phyloP scores from a whole-genome alignment of 106 monocot species.

The Acorus calamus region DNA sequence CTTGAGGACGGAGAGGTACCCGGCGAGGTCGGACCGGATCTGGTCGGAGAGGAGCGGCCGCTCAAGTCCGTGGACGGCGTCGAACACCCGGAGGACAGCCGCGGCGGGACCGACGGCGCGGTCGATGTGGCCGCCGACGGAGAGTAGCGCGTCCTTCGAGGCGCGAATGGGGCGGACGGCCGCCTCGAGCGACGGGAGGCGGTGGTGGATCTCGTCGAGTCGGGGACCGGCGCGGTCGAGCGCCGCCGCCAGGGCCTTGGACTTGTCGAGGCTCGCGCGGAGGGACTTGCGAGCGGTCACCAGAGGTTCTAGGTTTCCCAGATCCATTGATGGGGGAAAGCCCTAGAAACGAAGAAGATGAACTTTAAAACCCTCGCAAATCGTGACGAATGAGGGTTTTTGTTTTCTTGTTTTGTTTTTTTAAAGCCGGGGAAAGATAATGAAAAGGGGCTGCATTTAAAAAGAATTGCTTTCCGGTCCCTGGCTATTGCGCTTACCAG shows the following conservation, averaged over 20 bases:
- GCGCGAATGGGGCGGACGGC: slow-evolving; percentile 70
- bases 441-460: too few relatives aligned
- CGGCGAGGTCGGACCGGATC: slow-evolving; percentile 22
- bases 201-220: slow-evolving; percentile 58
- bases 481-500: too few relatives aligned
- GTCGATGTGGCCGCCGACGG: slow-evolving; percentile 65
- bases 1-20: slow-evolving; percentile 42
- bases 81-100: slow-evolving; percentile 91
- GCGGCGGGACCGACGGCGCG: slow-evolving; percentile 82
- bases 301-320: slow-evolving; percentile 21
- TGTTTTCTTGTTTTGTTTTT: too few relatives aligned
- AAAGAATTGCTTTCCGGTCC: too few relatives aligned
- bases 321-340: not conserved
- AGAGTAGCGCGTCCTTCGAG: slow-evolving; percentile 26
- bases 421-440: too few relatives aligned
- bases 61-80: slow-evolving; percentile 94
- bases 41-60: slow-evolving; percentile 54
- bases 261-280: slow-evolving; percentile 34
- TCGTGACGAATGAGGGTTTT: too few relatives aligned
- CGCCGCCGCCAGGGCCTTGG: slow-evolving; percentile 27
- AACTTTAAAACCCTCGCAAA: too few relatives aligned
- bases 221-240: slow-evolving; percentile 33
- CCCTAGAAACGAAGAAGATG: too few relatives aligned
- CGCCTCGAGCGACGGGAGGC: slow-evolving; percentile 62
- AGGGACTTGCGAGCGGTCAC: slow-evolving; percentile 59